Base-by-base conservation (phyloP, 116 monocot species). In the Dioscorea cayenensis region DNA sequence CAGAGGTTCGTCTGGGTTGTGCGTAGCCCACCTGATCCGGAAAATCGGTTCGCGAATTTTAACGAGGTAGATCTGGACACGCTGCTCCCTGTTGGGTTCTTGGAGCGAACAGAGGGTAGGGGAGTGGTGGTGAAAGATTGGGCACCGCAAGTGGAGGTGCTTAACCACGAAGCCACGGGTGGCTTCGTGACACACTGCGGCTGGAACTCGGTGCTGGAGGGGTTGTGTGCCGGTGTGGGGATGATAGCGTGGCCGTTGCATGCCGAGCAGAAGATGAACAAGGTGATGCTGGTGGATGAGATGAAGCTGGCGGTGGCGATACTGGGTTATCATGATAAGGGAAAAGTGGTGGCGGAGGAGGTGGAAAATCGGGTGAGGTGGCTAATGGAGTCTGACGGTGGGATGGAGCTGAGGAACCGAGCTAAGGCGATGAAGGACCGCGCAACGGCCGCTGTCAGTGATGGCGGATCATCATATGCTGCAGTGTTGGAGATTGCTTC, bases 101-200 rank as follows among this genome's bases (percentile, higher is more conserved):
- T 68, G 13, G 48, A 60, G 3, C 32, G 75, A 35, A 75, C 61
- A 2, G 14, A 19, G 20, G 75, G 48, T 0, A 32, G 60, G 23
- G 75, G 75, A 4, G 9, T 76, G 37, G 76, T 76, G 61, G 69
- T 76, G 61, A 69, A 69, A 50, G 68, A 62, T 28, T 76, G 68
- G 68, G 76, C 49, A 2, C 68, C 76, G 10, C 76, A 76, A 48
- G 62, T 49, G 49, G 68, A 23, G 60, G 76, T 76, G 76, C 63
- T 76, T 32, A 20, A 7, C 0, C 76, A 76, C 32, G 66, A 32
- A n/a, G 59, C 59, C n/a, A 21, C 21, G 14, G 72, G 72, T 5
- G 66, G 67, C 5, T 89, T 89, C 32, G 55, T 85, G 64, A 83
- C 85, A 29, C 85, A 89, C 74, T 89, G 85, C 70, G 85, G 89